Evolutionary conservation across 1,284 basidiomycete genomes (phyloP).

Genomic region (Termitomyces sp.): DNA sequence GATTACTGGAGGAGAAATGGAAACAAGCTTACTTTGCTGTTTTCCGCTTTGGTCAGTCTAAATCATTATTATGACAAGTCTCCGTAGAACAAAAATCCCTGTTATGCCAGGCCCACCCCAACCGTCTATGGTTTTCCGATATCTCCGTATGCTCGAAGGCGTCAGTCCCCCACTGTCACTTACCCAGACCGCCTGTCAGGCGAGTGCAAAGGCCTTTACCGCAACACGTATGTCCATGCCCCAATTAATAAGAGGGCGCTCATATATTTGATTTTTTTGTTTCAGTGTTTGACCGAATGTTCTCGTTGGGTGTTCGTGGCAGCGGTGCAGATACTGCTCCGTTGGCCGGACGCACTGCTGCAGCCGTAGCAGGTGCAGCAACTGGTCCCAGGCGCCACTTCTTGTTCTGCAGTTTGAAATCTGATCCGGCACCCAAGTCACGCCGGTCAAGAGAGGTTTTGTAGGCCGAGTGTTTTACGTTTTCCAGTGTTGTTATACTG

Average conservation of each 20-base stretch:
- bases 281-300: slow-evolving; percentile 89
- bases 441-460: slow-evolving; percentile 28
- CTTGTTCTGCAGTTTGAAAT: slow-evolving; percentile 69
- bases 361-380: slow-evolving; percentile 52
- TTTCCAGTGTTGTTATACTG: not conserved
- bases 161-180: slow-evolving; percentile 76
- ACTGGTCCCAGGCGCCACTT: slow-evolving; percentile 75
- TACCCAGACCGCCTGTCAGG: slow-evolving; percentile 82
- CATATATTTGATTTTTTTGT: not conserved
- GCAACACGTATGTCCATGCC: slow-evolving; percentile 57
- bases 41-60: slow-evolving; percentile 71
- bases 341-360: slow-evolving; percentile 55
- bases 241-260: not conserved
- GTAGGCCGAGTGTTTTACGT: not conserved
- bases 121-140: slow-evolving; percentile 86
- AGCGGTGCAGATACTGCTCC: slow-evolving; percentile 61
- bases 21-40: slow-evolving; percentile 81
- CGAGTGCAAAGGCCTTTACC: slow-evolving; percentile 80
- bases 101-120: slow-evolving; percentile 65
- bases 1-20: slow-evolving; percentile 93
- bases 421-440: slow-evolving; percentile 39
- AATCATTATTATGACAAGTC: slow-evolving; percentile 7
- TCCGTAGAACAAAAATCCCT: slow-evolving; percentile 61
- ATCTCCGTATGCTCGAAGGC: slow-evolving; percentile 76
- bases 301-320: slow-evolving; percentile 73